Evolutionary conservation across 805 yeast species (phyloP).

Genomic region (Kluyveromyces starmeri): DNA sequence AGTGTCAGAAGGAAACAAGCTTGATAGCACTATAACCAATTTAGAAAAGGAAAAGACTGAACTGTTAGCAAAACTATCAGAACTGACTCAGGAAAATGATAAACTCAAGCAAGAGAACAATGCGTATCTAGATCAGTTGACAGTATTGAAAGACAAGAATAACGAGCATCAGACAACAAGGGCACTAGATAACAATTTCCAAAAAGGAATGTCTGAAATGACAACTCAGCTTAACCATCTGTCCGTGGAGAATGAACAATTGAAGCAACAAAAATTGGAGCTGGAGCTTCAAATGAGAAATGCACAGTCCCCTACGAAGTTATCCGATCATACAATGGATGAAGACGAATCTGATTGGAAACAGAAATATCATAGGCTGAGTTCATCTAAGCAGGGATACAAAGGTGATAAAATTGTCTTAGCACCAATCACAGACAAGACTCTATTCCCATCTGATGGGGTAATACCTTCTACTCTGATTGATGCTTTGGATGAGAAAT

Average conservation of each 20-base stretch:
- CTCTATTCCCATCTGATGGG: slow-evolving; percentile 8
- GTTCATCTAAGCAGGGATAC: neutral
- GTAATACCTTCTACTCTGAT: slow-evolving; percentile 7
- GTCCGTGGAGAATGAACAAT: slow-evolving; percentile 28
- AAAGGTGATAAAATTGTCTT: neutral
- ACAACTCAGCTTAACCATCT: slow-evolving; percentile 20
- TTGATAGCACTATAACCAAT: slow-evolving; percentile 37
- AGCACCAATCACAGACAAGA: slow-evolving; percentile 1
- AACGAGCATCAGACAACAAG: slow-evolving; percentile 6
- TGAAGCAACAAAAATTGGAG: slow-evolving; percentile 31
- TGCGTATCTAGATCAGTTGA: slow-evolving; percentile 13
- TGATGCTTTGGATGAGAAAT: slow-evolving; percentile 2
- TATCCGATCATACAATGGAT: slow-evolving; percentile 6
- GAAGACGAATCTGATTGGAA: slow-evolving; percentile 16
- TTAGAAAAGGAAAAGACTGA: slow-evolving; percentile 27
- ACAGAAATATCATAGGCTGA: neutral
- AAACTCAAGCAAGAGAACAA: slow-evolving; percentile 17
- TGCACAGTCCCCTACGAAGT: slow-evolving; percentile 3
- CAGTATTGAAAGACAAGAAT: slow-evolving; percentile 14
- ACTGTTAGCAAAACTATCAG: slow-evolving; percentile 22
- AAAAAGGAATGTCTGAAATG: slow-evolving; percentile 19
- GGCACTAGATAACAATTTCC: slow-evolving; percentile 13
- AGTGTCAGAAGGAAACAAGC: slow-evolving; percentile 39
- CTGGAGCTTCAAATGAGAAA: slow-evolving; percentile 39
- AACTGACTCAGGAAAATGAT: slow-evolving; percentile 15